Evolutionary conservation across 768 basidiomycete species (phyloP), one percentile per base, ranked within the genome.

Genomic region (Mycena metata): DNA sequence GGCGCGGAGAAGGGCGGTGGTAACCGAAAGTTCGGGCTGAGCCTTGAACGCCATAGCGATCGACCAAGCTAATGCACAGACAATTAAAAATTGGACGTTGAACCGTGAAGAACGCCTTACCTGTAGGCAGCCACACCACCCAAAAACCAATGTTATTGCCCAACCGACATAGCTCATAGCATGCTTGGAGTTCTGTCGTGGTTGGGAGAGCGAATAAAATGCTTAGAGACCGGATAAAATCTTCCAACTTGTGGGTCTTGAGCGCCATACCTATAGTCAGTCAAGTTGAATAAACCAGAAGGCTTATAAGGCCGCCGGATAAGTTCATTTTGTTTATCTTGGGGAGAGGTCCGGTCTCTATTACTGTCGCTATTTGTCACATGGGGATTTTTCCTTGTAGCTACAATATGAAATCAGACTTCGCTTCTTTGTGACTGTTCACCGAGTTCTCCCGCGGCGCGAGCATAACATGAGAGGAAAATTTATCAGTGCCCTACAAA

Each of bases 91-190:
- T 58, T 30, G 30, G 17, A 43, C 12, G 41, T 15, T 5, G 30
- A n/a, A 52, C 2, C 15, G 15, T 23, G 33, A 30, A 36, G 17
- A 35, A 2, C 17, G 10, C 57, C 60, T 36, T 54, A 75, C 79
- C 75, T 43, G 76, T 73, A 23, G 79, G 77, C 2, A 79, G 59
- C 67, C 73, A 80, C 13, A 78, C 74, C 6, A 77, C 75, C 75
- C 76, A 78, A 58, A 76, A 79, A 21, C 79, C 79, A 50, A 80
- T 79, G 57, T 79, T 77, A 50, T 77, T 79, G 52, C 77, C 72
- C 35, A 78, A 54, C 3, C 79, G 69, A 61, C 78, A 80, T n/a
- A 80, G 69, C 41, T 79, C 78, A 73, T 75, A 79, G 42, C 79
- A 79, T 13, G 77, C 77, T 24, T 64, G 71, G 21, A 77, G 23